Evolutionary conservation across 2,329 filamentous ascomycete species (phyloP), one percentile per base, ranked within the genome.

Genomic region (Fusarium bactridioides): DNA sequence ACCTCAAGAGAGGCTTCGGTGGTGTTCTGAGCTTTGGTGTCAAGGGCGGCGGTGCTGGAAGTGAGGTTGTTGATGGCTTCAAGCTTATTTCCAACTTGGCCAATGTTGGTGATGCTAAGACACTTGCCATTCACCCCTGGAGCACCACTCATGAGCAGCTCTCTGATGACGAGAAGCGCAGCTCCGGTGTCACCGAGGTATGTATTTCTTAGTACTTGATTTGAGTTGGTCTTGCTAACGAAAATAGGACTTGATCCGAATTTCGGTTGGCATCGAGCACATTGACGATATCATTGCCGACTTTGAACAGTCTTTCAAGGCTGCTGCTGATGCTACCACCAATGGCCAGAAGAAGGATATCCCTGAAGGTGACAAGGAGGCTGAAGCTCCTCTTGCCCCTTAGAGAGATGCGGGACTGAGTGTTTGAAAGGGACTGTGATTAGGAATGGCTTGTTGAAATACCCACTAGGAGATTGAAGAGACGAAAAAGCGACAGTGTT

Each of bases 271-370:
- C 58, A 97, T 93, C 2, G 95, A 98, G 85, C 94, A 98, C 82
- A 97, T 98, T 80, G 95, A 97, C 84, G 95, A 98, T 79, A 98
- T 98, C 78, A 96, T 97, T 79, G 92, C 91, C 76, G 95, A 98
- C 83, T 98, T 98, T 80, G 92, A 95, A 82, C 95, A 97, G 86
- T 93, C 93, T 0, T 97, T 98, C 83, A 88, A 90, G 79, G 87
- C 88, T 31, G 87, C 88, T 1, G 78, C 82, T 29, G 87, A 84
- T 12, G 82, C 86, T 8, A 83, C 78, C n/a, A 82, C 79, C 12
- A 77, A 79, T 50, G 80, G 76, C 5, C 78, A 72, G 61, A 53
- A 76, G 65, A 69, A 75, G 54, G 66, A 72, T n/a, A 70, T 75
- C 55, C 69, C 74, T 16, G 45, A 40, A 15, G 60, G 56, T 15